phyloP scores from a whole-genome alignment of 371 early-diverging fungal genomes.

The Mortierella sp. region DNA sequence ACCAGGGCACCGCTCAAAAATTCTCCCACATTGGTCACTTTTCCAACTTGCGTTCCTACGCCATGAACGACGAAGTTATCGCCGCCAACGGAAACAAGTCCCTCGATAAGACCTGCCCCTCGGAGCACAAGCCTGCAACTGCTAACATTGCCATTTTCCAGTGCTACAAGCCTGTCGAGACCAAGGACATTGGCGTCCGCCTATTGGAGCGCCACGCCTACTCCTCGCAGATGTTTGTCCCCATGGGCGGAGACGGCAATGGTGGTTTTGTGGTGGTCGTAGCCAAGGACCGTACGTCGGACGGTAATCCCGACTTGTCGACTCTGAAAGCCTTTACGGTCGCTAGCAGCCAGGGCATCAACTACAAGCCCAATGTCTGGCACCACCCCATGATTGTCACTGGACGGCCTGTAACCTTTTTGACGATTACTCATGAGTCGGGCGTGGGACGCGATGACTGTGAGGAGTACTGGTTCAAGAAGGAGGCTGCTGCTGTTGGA shows the following conservation, averaged over 20 bases:
- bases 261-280: conserved; percentile 86
- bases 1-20: conserved; percentile 84
- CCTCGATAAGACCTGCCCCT: conserved; percentile 26
- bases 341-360: conserved; percentile 83
- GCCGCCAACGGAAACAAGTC: conserved; percentile 33
- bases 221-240: conserved; percentile 91
- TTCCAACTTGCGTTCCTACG: conserved; percentile 64
- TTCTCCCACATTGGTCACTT: conserved; percentile 74
- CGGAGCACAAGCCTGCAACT: conserved; percentile 27
- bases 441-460: conserved; percentile 79
- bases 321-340: conserved; percentile 85
- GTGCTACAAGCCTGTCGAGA: conserved; percentile 66
- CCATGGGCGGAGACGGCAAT: conserved; percentile 73
- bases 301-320: conserved; percentile 77
- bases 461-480: conserved; percentile 62
- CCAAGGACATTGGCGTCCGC: conserved; percentile 69
- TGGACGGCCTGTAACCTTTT: conserved; percentile 67
- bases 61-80: conserved; percentile 30
- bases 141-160: conserved; percentile 84
- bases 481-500: conserved; percentile 41
- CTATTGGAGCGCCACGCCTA: conserved; percentile 89
- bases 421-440: conserved; percentile 80
- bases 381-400: conserved; percentile 90
- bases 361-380: conserved; percentile 87
- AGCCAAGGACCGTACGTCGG: conserved; percentile 74